Percentiles rank a stretch among this genome's conserved stretches.
Evolutionary conservation across 2,329 filamentous ascomycete genomes (phyloP).

Genomic region (Lasiodiplodia hormozganensis): DNA sequence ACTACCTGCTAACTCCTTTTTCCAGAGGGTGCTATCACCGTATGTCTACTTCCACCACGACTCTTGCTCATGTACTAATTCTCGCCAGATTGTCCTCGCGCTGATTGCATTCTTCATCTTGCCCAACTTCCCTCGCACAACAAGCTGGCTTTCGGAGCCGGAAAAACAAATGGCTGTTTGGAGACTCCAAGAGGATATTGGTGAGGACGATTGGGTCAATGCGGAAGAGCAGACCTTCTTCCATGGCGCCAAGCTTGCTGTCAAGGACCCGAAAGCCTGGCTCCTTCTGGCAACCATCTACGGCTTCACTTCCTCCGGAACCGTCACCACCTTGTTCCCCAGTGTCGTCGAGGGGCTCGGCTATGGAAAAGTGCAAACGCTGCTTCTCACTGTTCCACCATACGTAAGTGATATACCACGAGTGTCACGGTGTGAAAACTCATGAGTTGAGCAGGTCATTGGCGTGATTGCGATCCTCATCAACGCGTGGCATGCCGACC

Average conservation of each 20-base stretch:
- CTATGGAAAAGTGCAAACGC: constrained; percentile 40
- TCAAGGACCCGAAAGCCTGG: constrained; percentile 44
- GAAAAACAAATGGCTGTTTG: constrained; percentile 31
- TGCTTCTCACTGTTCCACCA: constrained; percentile 44
- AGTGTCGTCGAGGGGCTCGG: constrained; percentile 40
- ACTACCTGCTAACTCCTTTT: background rate
- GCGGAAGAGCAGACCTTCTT: constrained; percentile 41
- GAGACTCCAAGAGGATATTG: constrained; percentile 43
- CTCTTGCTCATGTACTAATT: background rate
- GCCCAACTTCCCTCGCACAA: constrained; percentile 21
- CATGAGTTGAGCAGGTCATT: constrained; percentile 49
- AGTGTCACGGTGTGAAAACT: background rate
- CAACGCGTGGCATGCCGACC: constrained; percentile 49
- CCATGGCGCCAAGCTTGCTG: constrained; percentile 41
- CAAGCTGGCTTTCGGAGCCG: constrained; percentile 6
- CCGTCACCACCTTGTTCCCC: constrained; percentile 44
- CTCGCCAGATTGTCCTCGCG: background rate
- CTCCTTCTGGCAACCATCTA: constrained; percentile 45
- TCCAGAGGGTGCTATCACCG: constrained; percentile 16
- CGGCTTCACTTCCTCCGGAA: constrained; percentile 43
- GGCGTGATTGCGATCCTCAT: constrained; percentile 43
- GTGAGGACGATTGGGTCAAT: constrained; percentile 41
- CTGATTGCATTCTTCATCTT: constrained; percentile 5
- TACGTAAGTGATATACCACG: background rate
- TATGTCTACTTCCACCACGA: background rate